A percentile compares a stretch with the other conserved stretches of the same genome.
Evolutionary conservation across 495 filamentous ascomycete genomes (phyloP).

Genomic region (Aspergillus bridgeri): DNA sequence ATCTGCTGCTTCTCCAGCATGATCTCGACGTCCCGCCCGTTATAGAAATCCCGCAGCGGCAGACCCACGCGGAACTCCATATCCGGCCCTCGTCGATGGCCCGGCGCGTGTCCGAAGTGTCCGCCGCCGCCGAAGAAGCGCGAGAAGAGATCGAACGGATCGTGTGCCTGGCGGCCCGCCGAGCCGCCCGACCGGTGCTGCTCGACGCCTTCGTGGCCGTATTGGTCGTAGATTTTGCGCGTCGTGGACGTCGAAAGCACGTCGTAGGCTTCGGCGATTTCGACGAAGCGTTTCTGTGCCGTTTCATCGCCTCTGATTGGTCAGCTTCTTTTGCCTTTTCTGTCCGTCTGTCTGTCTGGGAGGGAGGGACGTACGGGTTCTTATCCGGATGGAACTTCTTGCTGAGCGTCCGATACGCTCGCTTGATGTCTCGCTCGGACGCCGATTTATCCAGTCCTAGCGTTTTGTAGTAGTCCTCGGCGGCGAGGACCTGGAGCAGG

Average conservation of each 20-base stretch:
- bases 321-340: too few species aligned
- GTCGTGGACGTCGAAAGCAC: slow-evolving; percentile 77
- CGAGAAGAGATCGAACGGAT: slow-evolving; percentile 96
- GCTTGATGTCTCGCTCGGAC: slow-evolving; percentile 87
- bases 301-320: slow-evolving; percentile 71
- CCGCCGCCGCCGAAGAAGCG: slow-evolving; percentile 94
- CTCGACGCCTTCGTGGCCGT: slow-evolving; percentile 86
- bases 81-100: slow-evolving; percentile 80
- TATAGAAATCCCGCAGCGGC: slow-evolving; percentile 91
- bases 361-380: slow-evolving; percentile 71
- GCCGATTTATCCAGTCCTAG: slow-evolving; percentile 79
- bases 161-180: slow-evolving; percentile 58
- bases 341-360: not conserved
- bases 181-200: slow-evolving; percentile 72
- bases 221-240: slow-evolving; percentile 91
- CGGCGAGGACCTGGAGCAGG: slow-evolving; percentile 52
- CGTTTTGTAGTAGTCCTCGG: slow-evolving; percentile 92
- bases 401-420: slow-evolving; percentile 87
- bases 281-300: slow-evolving; percentile 90
- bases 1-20: slow-evolving; percentile 90
- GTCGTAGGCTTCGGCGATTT: slow-evolving; percentile 95
- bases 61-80: slow-evolving; percentile 86
- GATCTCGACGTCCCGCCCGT: slow-evolving; percentile 78
- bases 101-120: slow-evolving; percentile 70
- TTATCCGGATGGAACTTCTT: slow-evolving; percentile 99